These are phyloP conservation scores for Suillus hirtellus DNA, from an alignment of 768 basidiomycete genomes.

Conservation along the genomic window DNA sequence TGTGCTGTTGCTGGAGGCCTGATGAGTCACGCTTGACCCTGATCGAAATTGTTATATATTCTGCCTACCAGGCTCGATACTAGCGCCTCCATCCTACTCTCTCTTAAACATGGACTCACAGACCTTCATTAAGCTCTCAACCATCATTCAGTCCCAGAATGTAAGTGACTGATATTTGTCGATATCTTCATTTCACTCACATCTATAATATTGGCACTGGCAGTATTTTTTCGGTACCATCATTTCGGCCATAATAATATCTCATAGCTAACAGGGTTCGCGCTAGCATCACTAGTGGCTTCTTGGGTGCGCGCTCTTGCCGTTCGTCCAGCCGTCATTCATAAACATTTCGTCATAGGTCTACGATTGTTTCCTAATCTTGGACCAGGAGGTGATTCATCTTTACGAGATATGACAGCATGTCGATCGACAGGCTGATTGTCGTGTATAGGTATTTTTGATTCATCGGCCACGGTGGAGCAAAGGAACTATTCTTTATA, in stretches of 20 bases:
- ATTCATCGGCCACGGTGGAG: neutral
- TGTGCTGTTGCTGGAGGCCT: neutral
- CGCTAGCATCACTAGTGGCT: neutral
- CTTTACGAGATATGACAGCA: neutral
- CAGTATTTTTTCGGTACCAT: neutral
- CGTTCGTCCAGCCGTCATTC: neutral
- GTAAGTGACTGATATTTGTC: neutral
- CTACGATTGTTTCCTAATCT: conserved; percentile 2
- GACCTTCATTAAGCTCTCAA: neutral
- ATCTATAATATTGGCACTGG: neutral
- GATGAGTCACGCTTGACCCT: neutral
- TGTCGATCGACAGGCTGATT: neutral
- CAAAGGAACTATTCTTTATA: neutral
- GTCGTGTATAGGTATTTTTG: neutral
- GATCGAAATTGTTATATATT: neutral
- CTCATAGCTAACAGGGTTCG: neutral
- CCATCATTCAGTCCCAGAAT: neutral
- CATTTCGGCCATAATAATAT: neutral
- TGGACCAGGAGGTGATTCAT: conserved; percentile 5
- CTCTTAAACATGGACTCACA: neutral
- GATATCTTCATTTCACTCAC: neutral
- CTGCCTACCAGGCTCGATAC: neutral
- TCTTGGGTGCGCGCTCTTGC: neutral
- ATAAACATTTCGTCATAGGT: neutral
- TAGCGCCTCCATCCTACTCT: neutral